Evolutionary conservation across 2,329 filamentous ascomycete genomes (phyloP).

Genomic region (Berkeleyomyces rouxiae): DNA sequence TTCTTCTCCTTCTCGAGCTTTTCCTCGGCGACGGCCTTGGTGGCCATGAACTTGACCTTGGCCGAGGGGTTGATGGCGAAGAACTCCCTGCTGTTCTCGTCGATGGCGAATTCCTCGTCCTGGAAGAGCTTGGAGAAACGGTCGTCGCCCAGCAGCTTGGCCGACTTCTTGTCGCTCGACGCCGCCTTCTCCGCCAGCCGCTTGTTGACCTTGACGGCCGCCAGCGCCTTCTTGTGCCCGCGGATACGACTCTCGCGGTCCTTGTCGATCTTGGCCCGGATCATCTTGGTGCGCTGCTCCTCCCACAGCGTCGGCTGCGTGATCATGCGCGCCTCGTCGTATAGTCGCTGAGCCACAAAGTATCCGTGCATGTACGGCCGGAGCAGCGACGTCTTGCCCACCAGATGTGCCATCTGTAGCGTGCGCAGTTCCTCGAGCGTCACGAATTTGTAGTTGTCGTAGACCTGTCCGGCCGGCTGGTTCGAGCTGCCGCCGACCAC

Average conservation of each 20-base stretch:
- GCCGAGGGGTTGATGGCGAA: constrained; percentile 79
- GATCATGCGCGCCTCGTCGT: constrained; percentile 86
- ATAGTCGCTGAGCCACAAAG: constrained; percentile 87
- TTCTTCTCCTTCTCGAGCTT: constrained; percentile 29
- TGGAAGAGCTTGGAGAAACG: constrained; percentile 85
- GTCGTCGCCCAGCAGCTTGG: constrained; percentile 60
- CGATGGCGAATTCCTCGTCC: constrained; percentile 81
- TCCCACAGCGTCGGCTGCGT: constrained; percentile 89
- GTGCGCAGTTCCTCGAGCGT: constrained; percentile 72
- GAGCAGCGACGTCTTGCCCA: constrained; percentile 78
- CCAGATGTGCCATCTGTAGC: constrained; percentile 71
- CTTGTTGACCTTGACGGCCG: constrained; percentile 74
- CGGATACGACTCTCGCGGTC: constrained; percentile 89
- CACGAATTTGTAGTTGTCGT: constrained; percentile 99
- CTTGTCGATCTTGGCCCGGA: constrained; percentile 92
- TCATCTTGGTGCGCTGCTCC: constrained; percentile 75
- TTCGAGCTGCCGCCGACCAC: constrained; percentile 12
- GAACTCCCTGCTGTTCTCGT: constrained; percentile 80
- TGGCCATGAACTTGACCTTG: constrained; percentile 13
- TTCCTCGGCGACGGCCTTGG: constrained; percentile 18
- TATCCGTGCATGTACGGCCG: constrained; percentile 98
- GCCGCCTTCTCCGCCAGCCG: constrained; percentile 57
- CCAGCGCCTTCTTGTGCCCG: constrained; percentile 60
- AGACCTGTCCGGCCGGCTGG: constrained; percentile 58
- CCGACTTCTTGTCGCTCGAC: constrained; percentile 32